Evolutionary conservation across 371 early-diverging fungal species (phyloP), one percentile per base, ranked within the genome.

Genomic region (Saksenaea oblongispora): DNA sequence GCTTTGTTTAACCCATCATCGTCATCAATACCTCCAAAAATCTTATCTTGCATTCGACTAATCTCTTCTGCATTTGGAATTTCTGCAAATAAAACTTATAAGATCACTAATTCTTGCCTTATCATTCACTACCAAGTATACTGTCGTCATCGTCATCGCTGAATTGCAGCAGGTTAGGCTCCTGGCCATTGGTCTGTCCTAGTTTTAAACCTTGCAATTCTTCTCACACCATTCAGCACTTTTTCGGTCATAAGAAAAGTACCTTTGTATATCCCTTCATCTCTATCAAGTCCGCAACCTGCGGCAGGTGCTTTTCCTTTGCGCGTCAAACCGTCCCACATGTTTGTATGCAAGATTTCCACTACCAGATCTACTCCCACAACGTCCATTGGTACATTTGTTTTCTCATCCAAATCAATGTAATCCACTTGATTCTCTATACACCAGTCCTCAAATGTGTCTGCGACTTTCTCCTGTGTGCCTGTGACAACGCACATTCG

Each of bases 261-360:
- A 64, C 70, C 70, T 59, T 62, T 54, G 41, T 54, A 56, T 14
- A 70, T 64, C 41, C 63, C 60, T 10, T 72, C 71, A 37, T 71
- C 73, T 35, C 64, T 58, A 18, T 56, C 56, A 3, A 27, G 18
- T 8, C 18, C 34, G 2, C 34, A 31, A 5, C 26, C 2, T 1
- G 14, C 44, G 28, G 44, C 62, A n/a, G 54, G 53, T 22, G 14
- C 26, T 8, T 68, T 37, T 5, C 7, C 26, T 54, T 83, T 81
- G 9, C 78, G 78, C 13, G 71, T 61, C 78, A 89, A 66, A 1
- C 89, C 90, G 57, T 90, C 90, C 93, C 93, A 92, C 70, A 88
- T 79, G 56, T 91, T 84, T 15, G 88, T 80, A 56, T 89, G 84
- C 54, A 92, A 63, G 10, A 88, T 87, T 57, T 91, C 91, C 18